Evolutionary conservation across 179 eudicot genomes (phyloP).

Genomic region (Drosera spatulata): DNA sequence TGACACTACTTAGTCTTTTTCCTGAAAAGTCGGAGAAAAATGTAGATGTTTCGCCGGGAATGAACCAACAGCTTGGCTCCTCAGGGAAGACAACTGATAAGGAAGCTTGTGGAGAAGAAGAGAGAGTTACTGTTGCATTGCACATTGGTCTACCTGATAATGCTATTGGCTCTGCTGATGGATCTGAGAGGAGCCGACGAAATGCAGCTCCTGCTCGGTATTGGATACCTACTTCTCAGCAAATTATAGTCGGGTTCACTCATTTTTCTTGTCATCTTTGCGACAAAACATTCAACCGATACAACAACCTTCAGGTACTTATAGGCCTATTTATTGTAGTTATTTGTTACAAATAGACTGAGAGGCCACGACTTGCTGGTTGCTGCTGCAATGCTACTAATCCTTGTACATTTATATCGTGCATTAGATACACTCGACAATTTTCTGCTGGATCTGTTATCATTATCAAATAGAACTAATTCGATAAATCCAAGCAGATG

Average conservation of each 20-base stretch:
- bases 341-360: too few relatives aligned
- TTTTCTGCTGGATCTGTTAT: too few relatives aligned
- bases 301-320: conserved; percentile 66
- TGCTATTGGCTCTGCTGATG: not conserved
- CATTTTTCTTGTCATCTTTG: conserved; percentile 65
- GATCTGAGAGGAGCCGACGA: not conserved
- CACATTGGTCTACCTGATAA: conserved; percentile 47
- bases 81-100: conserved; percentile 3
- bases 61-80: conserved; percentile 9
- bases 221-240: conserved; percentile 54
- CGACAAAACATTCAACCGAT: conserved; percentile 55
- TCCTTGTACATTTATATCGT: too few relatives aligned
- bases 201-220: conserved; percentile 14
- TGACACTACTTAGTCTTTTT: conserved; percentile 23
- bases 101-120: conserved; percentile 7
- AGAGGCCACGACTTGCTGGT: too few relatives aligned
- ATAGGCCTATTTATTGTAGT: too few relatives aligned
- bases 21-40: conserved; percentile 13
- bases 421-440: too few relatives aligned
- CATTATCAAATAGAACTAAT: too few relatives aligned
- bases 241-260: conserved; percentile 52
- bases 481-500: too few relatives aligned
- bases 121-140: conserved; percentile 31
- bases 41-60: conserved; percentile 6
- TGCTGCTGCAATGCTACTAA: too few relatives aligned